Evolutionary conservation across 208 protist genomes (phyloP), one percentile per base, ranked within the genome.

Genomic region (Novymonas esmeraldas): DNA sequence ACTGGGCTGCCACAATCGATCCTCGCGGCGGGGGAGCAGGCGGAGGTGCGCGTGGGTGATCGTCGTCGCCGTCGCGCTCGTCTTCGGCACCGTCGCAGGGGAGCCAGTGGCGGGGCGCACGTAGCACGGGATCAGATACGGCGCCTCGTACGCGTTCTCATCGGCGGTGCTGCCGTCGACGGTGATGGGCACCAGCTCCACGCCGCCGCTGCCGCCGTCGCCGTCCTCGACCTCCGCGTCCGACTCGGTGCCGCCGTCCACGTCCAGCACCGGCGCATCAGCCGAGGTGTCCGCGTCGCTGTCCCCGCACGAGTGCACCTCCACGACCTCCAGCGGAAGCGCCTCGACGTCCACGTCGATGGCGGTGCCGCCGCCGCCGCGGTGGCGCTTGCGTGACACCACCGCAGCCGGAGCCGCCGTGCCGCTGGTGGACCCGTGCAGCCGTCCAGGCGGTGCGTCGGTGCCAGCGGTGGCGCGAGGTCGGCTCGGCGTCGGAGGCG

Each of bases 1-100:
- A 16, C 83, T 83, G 2, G 82, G 61, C 68, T 94, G 89, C 81
- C 82, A 94, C 18, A 94, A 75, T 14, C 81, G 66, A 67, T 92
- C 84, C 28, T 88, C 83, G 9, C 85, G 85, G n/a, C 83, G 71
- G 11, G 89, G 89, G 29, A 94, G 77, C 26, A 94, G 75, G 22
- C 78, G 85, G 28, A 87, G 18, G 49, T 85, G 76, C 20, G 58
- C 63, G 20, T 61, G 58, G 33, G 41, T 64, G 46, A 64, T 39
- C 14, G 55, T 10, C 9, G 59, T 34, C 22, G 50, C n/a, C 33
- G 34, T 5, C 24, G 38, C 48, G 11, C 18, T 14, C 9, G 50
- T 34, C 31, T 63, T 54, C 10, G 70, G 41, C 16, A 56, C 14
- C 3, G 51, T 31, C 16, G 44, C 39, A 10, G 50, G 54, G 55